These are phyloP conservation scores for Aspergillus cristatus DNA, from an alignment of 495 filamentous ascomycete genomes.

Conservation along the genomic window DNA sequence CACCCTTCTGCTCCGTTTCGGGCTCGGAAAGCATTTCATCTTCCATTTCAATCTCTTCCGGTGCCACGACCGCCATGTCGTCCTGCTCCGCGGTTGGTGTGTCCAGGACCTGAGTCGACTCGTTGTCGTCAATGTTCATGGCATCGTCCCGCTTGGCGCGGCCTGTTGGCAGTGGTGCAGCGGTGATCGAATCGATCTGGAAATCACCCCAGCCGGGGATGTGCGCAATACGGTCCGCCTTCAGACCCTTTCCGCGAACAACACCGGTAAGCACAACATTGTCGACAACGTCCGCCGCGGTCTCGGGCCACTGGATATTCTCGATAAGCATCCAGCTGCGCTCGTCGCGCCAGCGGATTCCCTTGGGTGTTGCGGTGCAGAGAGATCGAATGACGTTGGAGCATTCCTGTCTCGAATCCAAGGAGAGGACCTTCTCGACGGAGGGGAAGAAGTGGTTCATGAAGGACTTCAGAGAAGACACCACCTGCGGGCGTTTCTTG, in stretches of 20 bases:
- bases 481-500: conserved; percentile 66
- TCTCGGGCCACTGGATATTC: conserved; percentile 58
- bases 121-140: conserved; percentile 58
- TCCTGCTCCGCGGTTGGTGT: conserved; percentile 68
- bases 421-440: conserved; percentile 75
- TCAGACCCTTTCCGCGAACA: conserved; percentile 76
- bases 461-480: conserved; percentile 75
- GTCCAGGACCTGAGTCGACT: conserved; percentile 49
- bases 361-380: conserved; percentile 84
- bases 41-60: conserved; percentile 71
- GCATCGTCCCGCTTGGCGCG: conserved; percentile 52
- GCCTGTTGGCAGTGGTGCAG: conserved; percentile 47
- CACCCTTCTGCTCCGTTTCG: conserved; percentile 56
- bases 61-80: conserved; percentile 71
- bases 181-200: conserved; percentile 80
- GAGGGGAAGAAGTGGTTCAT: conserved; percentile 88
- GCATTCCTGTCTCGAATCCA: conserved; percentile 81
- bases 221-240: conserved; percentile 81
- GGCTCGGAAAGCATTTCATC: conserved; percentile 53
- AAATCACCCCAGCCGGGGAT: conserved; percentile 93
- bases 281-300: conserved; percentile 32
- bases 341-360: conserved; percentile 86
- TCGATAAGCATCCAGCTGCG: conserved; percentile 92
- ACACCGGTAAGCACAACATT: conserved; percentile 75
- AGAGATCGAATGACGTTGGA: conserved; percentile 80